phyloP scores from a whole-genome alignment of 2,329 filamentous ascomycete genomes.

The Epichloe gansuensis region DNA sequence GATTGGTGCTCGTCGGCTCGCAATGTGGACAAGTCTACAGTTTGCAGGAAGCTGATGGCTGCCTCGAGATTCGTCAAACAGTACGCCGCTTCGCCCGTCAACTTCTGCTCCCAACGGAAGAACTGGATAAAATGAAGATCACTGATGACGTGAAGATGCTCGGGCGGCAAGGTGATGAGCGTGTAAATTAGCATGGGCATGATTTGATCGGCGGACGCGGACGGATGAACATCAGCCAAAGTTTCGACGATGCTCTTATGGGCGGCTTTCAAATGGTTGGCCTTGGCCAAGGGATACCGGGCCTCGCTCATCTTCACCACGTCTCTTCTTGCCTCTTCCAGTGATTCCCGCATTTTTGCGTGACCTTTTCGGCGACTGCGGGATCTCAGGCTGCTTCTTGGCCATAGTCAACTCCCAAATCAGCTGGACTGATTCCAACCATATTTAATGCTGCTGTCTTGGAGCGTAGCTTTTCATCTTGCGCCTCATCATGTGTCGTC shows the following conservation, averaged over 20 bases:
- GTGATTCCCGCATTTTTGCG: conserved; percentile 57
- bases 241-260: conserved; percentile 95
- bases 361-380: conserved; percentile 45
- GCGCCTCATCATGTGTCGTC: conserved; percentile 84
- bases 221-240: conserved; percentile 51
- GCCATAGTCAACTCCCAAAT: conserved; percentile 68
- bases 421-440: conserved; percentile 81
- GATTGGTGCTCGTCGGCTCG: conserved; percentile 66
- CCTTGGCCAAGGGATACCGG: conserved; percentile 79
- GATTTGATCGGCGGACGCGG: conserved; percentile 93
- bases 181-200: conserved; percentile 95
- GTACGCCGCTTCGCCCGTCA: conserved; percentile 91
- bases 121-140: conserved; percentile 90
- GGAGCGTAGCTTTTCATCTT: conserved; percentile 87
- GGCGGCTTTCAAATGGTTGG: conserved; percentile 74
- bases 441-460: conserved; percentile 82
- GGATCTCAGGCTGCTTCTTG: conserved; percentile 41
- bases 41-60: conserved; percentile 86
- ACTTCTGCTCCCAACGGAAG: conserved; percentile 74
- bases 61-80: conserved; percentile 94
- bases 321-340: conserved; percentile 57
- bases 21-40: conserved; percentile 82
- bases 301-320: conserved; percentile 76
- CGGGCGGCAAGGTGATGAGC: conserved; percentile 78
- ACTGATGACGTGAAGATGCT: conserved; percentile 80